These are phyloP conservation scores for Jacaranda mimosifolia DNA, from an alignment of 257 asterid genomes.

Conservation along the genomic window DNA sequence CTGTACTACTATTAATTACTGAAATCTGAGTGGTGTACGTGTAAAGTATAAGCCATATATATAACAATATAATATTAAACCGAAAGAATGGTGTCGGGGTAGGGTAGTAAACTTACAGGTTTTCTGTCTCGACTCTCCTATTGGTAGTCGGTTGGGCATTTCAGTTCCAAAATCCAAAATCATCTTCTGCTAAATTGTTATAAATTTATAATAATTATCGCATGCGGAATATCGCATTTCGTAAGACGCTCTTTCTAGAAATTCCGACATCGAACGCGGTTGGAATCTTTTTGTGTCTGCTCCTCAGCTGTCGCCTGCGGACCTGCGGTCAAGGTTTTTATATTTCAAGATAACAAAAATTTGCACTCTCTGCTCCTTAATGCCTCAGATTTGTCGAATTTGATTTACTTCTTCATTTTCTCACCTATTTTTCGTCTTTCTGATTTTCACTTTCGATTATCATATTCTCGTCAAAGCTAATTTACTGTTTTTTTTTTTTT, in stretches of 20 bases:
- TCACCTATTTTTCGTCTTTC: not conserved
- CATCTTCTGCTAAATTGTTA: no score
- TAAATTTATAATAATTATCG: no score
- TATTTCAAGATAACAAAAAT: not conserved
- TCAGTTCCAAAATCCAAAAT: no score
- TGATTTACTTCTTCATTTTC: not conserved
- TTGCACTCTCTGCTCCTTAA: not conserved
- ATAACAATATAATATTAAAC: no score
- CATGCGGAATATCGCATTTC: no score
- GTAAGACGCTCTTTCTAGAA: not conserved
- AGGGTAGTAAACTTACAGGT: no score
- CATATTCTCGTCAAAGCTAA: not conserved
- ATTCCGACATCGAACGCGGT: not conserved
- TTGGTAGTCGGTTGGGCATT: no score
- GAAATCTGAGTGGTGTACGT: no score
- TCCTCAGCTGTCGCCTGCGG: slow-evolving; percentile 32
- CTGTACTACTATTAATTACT: no score
- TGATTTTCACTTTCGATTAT: not conserved
- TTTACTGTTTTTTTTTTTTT: not conserved
- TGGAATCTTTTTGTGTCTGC: slow-evolving; percentile 24
- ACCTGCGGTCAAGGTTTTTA: slow-evolving; percentile 34
- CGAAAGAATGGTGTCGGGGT: no score
- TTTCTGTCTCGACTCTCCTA: no score
- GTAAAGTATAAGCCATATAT: no score
- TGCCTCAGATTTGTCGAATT: slow-evolving; percentile 19